These are phyloP conservation scores for Sporothrix schenckii DNA, from an alignment of 2,329 filamentous ascomycete genomes.

Conservation along the genomic window DNA sequence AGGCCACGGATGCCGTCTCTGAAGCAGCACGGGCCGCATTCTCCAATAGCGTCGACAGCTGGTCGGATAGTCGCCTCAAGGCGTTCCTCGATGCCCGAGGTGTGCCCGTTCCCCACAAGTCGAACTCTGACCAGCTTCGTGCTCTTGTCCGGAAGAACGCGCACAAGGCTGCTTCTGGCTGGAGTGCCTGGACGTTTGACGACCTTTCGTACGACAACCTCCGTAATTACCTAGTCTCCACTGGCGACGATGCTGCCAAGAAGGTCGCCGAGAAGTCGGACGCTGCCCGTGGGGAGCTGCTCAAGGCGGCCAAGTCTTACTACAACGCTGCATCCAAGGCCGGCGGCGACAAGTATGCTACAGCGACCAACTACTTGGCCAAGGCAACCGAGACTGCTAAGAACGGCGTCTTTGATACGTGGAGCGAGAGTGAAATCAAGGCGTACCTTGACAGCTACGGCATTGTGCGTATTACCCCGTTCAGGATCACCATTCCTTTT, in stretches of 20 bases:
- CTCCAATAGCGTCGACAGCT: constrained; percentile 61
- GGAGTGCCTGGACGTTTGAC: constrained; percentile 77
- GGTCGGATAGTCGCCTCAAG: constrained; percentile 79
- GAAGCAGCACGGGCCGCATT: constrained; percentile 68
- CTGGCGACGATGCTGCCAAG: constrained; percentile 59
- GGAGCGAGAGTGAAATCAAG: constrained; percentile 75
- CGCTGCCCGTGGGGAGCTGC: constrained; percentile 71
- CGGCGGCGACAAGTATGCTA: constrained; percentile 63
- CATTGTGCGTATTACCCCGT: constrained; percentile 50
- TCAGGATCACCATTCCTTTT: constrained; percentile 36
- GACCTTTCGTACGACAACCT: constrained; percentile 74
- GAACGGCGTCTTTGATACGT: constrained; percentile 68
- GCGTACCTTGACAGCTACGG: constrained; percentile 79
- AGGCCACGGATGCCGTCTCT: constrained; percentile 70
- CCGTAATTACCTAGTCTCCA: constrained; percentile 58
- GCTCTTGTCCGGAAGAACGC: constrained; percentile 73
- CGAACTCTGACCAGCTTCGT: constrained; percentile 72
- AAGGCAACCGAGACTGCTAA: constrained; percentile 68
- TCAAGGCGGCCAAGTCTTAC: constrained; percentile 64
- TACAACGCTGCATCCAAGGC: constrained; percentile 63
- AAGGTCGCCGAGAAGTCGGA: constrained; percentile 64
- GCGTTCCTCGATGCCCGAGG: constrained; percentile 76
- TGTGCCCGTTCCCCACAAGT: constrained; percentile 71
- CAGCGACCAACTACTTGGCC: constrained; percentile 70
- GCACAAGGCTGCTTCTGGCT: constrained; percentile 69